phyloP scores from a whole-genome alignment of 2,329 filamentous ascomycete species.

The Aspergillus transmontanensis region DNA sequence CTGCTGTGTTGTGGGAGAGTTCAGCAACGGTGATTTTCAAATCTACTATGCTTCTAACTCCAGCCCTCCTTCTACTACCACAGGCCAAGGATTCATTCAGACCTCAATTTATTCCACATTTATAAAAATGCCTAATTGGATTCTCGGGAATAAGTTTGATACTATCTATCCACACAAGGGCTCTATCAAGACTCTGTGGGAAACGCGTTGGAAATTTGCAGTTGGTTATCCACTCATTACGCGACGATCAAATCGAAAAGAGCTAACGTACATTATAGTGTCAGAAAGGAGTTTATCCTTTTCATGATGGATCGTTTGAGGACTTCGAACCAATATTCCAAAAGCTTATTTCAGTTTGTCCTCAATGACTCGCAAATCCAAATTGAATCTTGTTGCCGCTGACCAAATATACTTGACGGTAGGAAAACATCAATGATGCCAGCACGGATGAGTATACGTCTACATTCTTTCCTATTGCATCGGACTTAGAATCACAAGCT shows the following conservation, averaged over 20 bases:
- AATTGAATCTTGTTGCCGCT: not conserved
- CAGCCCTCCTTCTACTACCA: not conserved
- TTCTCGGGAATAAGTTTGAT: constrained; percentile 51
- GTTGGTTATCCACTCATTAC: constrained; percentile 43
- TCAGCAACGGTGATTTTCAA: not conserved
- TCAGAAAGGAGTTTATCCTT: constrained; percentile 67
- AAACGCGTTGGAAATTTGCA: constrained; percentile 73
- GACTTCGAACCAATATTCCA: constrained; percentile 72
- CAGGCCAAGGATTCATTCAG: not conserved
- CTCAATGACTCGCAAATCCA: not conserved
- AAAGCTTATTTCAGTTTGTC: constrained; percentile 58
- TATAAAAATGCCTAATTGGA: constrained; percentile 30
- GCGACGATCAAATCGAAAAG: not conserved
- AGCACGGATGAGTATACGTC: constrained; percentile 67
- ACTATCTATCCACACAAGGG: constrained; percentile 59
- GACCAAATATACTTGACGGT: not conserved
- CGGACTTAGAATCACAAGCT: constrained; percentile 57
- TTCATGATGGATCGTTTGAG: constrained; percentile 69
- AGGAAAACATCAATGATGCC: constrained; percentile 65
- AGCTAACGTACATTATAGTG: constrained; percentile 41
- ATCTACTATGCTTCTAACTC: not conserved
- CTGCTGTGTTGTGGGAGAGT: not conserved
- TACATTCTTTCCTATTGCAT: constrained; percentile 63
- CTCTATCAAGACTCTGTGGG: constrained; percentile 67
- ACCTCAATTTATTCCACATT: not conserved